Evolutionary conservation across 176 grass and related monocot species (phyloP).

Genomic region (Themeda triandra): DNA sequence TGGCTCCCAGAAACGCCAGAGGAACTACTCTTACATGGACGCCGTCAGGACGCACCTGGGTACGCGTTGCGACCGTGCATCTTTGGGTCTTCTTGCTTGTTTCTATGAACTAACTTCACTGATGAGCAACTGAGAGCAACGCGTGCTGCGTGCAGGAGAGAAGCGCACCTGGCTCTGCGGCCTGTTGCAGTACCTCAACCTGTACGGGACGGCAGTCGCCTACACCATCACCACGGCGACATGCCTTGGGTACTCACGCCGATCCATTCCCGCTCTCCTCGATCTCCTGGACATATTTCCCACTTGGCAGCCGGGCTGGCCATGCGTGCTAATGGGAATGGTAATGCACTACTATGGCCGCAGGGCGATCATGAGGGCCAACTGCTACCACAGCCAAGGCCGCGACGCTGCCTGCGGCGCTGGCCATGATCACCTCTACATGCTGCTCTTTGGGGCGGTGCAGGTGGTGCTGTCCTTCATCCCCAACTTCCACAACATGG

Average conservation of each 20-base stretch:
- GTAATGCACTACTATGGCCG: neutral
- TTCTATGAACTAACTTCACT: neutral
- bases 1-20: constrained; percentile 28
- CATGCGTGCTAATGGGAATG: neutral
- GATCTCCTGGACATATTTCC: too few relatives aligned
- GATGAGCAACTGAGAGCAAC: neutral
- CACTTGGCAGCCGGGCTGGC: too few relatives aligned
- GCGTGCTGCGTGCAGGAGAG: constrained; percentile 32
- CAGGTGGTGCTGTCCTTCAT: constrained; percentile 55
- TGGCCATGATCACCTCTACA: constrained; percentile 34
- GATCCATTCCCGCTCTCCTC: too few relatives aligned
- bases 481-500: constrained; percentile 55
- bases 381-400: constrained; percentile 49
- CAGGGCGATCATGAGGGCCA: constrained; percentile 41
- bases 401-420: constrained; percentile 38
- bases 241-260: constrained; percentile 35
- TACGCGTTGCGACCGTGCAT: neutral
- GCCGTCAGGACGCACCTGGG: constrained; percentile 55
- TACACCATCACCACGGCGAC: constrained; percentile 68
- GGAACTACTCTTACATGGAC: constrained; percentile 68
- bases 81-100: neutral
- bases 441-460: constrained; percentile 49
- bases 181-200: constrained; percentile 49
- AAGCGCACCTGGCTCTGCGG: constrained; percentile 59
- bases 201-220: constrained; percentile 50